Conservation (phyloP, 1,139 yeast genomes). For the Sugiyamaella sp. region DNA sequence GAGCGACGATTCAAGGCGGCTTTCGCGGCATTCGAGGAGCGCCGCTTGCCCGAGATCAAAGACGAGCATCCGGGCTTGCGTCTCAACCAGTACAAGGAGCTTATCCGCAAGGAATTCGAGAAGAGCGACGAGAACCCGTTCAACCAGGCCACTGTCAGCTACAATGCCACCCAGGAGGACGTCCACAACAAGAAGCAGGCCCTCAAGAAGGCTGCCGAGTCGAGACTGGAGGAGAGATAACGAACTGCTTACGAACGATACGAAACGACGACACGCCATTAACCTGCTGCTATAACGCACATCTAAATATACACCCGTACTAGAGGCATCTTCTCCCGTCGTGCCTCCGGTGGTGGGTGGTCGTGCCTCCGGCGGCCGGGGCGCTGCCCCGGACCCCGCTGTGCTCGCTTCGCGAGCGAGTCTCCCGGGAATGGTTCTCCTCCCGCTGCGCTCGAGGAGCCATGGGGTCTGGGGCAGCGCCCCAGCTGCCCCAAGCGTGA, state of each 20-base stretch:
- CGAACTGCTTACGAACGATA: constrained; percentile 2
- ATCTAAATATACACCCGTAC: neutral
- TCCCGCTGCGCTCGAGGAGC: neutral
- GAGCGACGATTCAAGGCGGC: constrained; percentile 90
- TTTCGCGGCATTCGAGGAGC: constrained; percentile 67
- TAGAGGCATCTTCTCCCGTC: no score
- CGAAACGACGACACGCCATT: neutral
- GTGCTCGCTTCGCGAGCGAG: neutral
- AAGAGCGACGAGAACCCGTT: constrained; percentile 82
- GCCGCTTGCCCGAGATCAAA: constrained; percentile 71
- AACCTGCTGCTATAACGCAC: no score
- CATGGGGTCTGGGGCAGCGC: neutral
- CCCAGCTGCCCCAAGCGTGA: neutral
- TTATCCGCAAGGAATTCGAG: constrained; percentile 78
- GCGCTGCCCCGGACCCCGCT: neutral
- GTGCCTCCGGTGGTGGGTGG: no score
- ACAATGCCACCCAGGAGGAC: constrained; percentile 65
- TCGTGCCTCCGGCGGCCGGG: no score
- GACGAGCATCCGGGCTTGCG: constrained; percentile 81
- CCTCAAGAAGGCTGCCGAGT: constrained; percentile 48
- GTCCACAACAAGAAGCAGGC: constrained; percentile 54
- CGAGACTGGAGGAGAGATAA: constrained; percentile 30
- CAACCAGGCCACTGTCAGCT: constrained; percentile 70
- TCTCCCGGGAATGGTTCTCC: neutral
- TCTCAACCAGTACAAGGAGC: constrained; percentile 73